Evolutionary conservation across 805 yeast species (phyloP), one percentile per base, ranked within the genome.

Genomic region (Candida lessepsii): DNA sequence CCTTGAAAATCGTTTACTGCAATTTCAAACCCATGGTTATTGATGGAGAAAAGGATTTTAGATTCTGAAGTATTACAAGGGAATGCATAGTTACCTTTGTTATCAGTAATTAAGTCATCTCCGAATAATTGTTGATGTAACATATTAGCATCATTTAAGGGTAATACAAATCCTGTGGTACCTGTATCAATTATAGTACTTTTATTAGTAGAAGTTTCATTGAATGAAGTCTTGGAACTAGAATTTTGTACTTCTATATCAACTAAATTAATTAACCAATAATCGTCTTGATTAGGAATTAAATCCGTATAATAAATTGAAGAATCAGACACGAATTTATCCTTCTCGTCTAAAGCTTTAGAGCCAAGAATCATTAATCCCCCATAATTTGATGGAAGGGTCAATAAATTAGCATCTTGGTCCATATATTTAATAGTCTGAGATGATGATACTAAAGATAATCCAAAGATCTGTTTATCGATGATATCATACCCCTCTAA

Each of bases 121-220:
- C 82, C 80, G 49, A 65, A 76, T 4, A 80, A 58, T 21, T 43
- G 25, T 29, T 44, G 32, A 52, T 81, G 86, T 11, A 81, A 40
- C 16, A 46, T 61, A 29, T 67, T 42, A 1, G 86, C 86, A 51
- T 81, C 86, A 17, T 56, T 61, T 9, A 71, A 57, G 5, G 84
- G 78, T 30, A 80, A 57, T 3, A 77, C 76, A 18, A 81, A 57
- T 3, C 82, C 73, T 0, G 86, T 81, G 2, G 87, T 80, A 16
- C 87, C 88, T 5, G 83, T 76, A 54, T 81, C 88, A 15, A 81
- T 62, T 20, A 81, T 66, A 5, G 78, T 81, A 3, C 55, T 45
- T 52, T 75, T 61, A 11, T 36, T 28, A n/a, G 59, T 48, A 15
- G 27, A 40, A 24, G 54, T 46, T 2, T 59, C 46, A 11, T 45